Base-by-base conservation (phyloP, 2,329 filamentous ascomycete genomes). In the Cryphonectria nitschkei region DNA sequence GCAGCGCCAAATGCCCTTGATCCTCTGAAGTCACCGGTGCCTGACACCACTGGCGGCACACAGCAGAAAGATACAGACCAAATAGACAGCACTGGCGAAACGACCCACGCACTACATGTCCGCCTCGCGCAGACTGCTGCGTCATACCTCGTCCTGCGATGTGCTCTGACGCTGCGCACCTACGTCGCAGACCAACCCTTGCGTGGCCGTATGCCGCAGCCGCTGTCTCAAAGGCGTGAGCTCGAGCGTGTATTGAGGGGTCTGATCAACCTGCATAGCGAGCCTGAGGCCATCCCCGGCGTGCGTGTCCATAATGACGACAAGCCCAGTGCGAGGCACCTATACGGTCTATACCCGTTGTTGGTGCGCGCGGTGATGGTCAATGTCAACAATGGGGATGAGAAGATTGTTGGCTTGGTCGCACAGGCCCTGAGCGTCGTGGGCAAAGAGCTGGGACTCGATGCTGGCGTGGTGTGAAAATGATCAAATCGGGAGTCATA, bases 181-280 rank as follows among this genome's bases (percentile, higher is more conserved):
- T 98, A 97, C 78, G 90, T 97, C 62, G 93, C 94, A 4, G 96
- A 99, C 79, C 95, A 98, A 78, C 95, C 95, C 0, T 84, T 99
- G 29, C 87, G 96, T 19, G 95, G 96, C 0, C 88, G 90, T 65
- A 96, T 97, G 90, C 96, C 96, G 5, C 93, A 96, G 78, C 95
- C 95, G 0, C 84, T 93, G 6, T 91, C 89, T 11, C 93, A 97
- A 77, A 88, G 93, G 60, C 90, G 88, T 73, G 96, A 97, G 78
- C 82, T 99, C 14, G 78, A 92, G 5, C 92, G 93, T 76, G 85
- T 95, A 34, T 83, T 98, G 26, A 81, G 83, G 65, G 84, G 88
- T 62, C 83, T 97, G 46, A 87, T 92, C 1, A 84, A 85, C 26
- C 82, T 98, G 71, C 84, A 86, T 68, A 92, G 91, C 68, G 91